These are phyloP conservation scores for Geosmithia morbida DNA, from an alignment of 2,329 filamentous ascomycete genomes.

Conservation along the genomic window DNA sequence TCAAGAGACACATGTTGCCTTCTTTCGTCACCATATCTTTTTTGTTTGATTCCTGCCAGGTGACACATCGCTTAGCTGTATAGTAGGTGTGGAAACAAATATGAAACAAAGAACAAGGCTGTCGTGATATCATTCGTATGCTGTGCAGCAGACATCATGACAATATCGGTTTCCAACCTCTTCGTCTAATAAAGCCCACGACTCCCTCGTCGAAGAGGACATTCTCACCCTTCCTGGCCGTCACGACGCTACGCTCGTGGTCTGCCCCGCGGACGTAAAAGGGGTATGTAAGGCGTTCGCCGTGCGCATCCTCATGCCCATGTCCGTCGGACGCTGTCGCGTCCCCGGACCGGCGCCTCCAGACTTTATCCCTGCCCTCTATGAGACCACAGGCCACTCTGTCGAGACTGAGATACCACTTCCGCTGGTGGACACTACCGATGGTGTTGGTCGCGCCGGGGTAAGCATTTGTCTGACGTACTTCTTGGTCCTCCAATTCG, in stretches of 20 bases:
- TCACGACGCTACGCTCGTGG: constrained; percentile 51
- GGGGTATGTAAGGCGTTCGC: constrained; percentile 27
- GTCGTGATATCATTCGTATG: background rate
- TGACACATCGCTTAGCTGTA: background rate
- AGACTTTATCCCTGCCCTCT: constrained; percentile 6
- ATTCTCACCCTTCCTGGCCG: constrained; percentile 42
- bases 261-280: constrained; percentile 49
- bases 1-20: too few relatives aligned
- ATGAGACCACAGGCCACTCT: constrained; percentile 42
- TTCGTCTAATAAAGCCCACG: constrained; percentile 36
- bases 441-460: constrained; percentile 50
- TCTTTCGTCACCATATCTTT: too few relatives aligned
- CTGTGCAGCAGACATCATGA: background rate
- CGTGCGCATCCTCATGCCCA: too few relatives aligned
- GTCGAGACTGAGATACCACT: constrained; percentile 53
- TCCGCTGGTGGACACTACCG: constrained; percentile 50
- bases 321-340: too few relatives aligned
- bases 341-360: background rate
- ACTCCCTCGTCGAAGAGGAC: constrained; percentile 49
- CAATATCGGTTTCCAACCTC: constrained; percentile 41
- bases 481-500: constrained; percentile 34
- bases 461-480: constrained; percentile 50
- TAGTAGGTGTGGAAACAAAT: too few relatives aligned
- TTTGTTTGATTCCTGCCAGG: too few relatives aligned
- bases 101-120: too few relatives aligned